Percentiles rank a stretch among this genome's conserved stretches.
Evolutionary conservation across 495 filamentous ascomycete genomes (phyloP).

Genomic region (Hypoxylon fuscum): DNA sequence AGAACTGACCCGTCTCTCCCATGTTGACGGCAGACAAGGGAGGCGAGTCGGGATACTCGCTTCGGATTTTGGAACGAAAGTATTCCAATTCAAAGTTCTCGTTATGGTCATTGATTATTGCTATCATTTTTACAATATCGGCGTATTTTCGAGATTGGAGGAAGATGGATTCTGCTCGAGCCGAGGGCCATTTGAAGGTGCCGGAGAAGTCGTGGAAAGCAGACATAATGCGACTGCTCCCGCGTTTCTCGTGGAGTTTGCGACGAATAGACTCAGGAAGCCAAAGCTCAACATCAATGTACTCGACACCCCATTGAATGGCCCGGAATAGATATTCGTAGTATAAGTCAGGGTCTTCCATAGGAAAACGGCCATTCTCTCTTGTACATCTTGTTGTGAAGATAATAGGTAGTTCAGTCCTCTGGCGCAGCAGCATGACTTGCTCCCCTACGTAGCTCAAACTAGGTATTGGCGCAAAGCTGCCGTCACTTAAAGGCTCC

Average conservation of each 20-base stretch:
- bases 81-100: conserved; percentile 90
- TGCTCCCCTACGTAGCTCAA: conserved; percentile 85
- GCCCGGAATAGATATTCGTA: conserved; percentile 80
- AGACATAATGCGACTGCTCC: conserved; percentile 82
- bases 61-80: conserved; percentile 79
- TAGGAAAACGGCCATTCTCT: conserved; percentile 84
- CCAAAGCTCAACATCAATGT: conserved; percentile 88
- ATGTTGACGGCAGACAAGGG: conserved; percentile 86
- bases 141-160: conserved; percentile 74
- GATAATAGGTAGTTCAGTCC: conserved; percentile 86
- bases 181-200: conserved; percentile 80
- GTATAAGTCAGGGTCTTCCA: conserved; percentile 77
- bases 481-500: conserved; percentile 69
- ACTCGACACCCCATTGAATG: conserved; percentile 87
- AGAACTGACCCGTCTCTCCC: conserved; percentile 83
- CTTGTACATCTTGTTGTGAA: conserved; percentile 82
- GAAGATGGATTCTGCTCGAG: conserved; percentile 73
- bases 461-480: conserved; percentile 70
- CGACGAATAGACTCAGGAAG: conserved; percentile 77
- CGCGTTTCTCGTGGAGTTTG: conserved; percentile 71
- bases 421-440: conserved; percentile 80
- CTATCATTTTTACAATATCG: conserved; percentile 90
- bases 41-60: conserved; percentile 68
- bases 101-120: conserved; percentile 77
- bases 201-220: conserved; percentile 89